phyloP scores from a whole-genome alignment of 192 early-diverging fungal genomes.

The Funneliformis geosporum region DNA sequence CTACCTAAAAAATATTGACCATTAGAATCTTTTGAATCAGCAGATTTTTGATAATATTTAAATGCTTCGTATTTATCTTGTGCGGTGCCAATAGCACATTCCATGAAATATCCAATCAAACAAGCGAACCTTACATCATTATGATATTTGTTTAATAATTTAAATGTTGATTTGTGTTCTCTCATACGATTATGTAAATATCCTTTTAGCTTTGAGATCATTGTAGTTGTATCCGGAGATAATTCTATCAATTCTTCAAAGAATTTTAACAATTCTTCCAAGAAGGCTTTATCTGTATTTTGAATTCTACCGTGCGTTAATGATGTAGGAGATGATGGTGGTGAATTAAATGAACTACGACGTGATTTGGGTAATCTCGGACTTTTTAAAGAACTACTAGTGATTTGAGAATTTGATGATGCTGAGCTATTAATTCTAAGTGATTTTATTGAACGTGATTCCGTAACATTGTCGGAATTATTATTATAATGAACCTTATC shows the following conservation, averaged over 20 bases:
- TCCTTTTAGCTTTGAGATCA: constrained; percentile 1
- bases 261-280: constrained; percentile 4
- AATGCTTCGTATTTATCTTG: constrained; percentile 19
- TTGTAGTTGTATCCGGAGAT: not conserved
- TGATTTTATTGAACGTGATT: no score
- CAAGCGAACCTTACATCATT: not conserved
- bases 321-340: not conserved
- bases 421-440: not conserved
- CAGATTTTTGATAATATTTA: constrained; percentile 1
- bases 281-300: constrained; percentile 8
- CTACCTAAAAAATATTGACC: constrained; percentile 14
- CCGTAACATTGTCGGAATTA: no score
- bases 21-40: not conserved
- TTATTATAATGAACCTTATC: no score
- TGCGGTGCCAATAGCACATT: constrained; percentile 3
- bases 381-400: not conserved
- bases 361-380: not conserved
- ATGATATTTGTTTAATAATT: not conserved
- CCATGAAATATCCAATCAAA: constrained; percentile 3
- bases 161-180: constrained; percentile 19
- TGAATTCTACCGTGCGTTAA: not conserved
- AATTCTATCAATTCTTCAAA: constrained; percentile 12
- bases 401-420: not conserved
- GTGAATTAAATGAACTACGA: not conserved
- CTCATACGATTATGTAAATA: constrained; percentile 12